phyloP scores from a whole-genome alignment of 2,329 filamentous ascomycete genomes.

The Alternaria gaisen region DNA sequence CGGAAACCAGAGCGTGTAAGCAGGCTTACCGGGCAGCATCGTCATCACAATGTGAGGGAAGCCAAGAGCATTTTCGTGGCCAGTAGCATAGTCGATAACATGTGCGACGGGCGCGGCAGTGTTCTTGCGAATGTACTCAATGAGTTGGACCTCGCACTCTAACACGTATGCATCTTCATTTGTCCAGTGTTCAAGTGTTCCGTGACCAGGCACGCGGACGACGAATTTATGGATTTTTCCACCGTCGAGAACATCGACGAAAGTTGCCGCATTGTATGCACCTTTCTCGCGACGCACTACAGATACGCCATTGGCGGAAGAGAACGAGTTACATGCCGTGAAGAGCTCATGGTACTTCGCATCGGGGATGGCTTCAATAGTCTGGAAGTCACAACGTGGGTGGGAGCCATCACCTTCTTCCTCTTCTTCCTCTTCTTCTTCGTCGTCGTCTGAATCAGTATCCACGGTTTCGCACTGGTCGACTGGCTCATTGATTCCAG shows the following conservation, averaged over 20 bases:
- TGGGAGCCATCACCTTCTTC: background rate
- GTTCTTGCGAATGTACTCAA: conserved; percentile 16
- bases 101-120: conserved; percentile 24
- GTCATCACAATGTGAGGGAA: conserved; percentile 31
- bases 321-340: background rate
- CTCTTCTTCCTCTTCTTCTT: too few relatives aligned
- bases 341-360: background rate
- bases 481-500: background rate
- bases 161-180: conserved; percentile 15
- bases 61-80: conserved; percentile 21
- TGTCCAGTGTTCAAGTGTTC: conserved; percentile 18
- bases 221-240: conserved; percentile 2
- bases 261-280: background rate
- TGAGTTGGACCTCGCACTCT: conserved; percentile 10
- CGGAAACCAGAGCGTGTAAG: conserved; percentile 15
- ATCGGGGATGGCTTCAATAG: background rate
- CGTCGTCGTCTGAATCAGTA: background rate
- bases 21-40: conserved; percentile 13
- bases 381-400: conserved; percentile 1
- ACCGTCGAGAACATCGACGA: background rate
- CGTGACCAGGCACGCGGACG: conserved; percentile 12
- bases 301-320: background rate
- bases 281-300: background rate
- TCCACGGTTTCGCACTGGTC: background rate
- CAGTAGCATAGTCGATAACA: conserved; percentile 19